These are phyloP conservation scores for Apodospora peruviana DNA, from an alignment of 495 filamentous ascomycete species.

Conservation along the genomic window DNA sequence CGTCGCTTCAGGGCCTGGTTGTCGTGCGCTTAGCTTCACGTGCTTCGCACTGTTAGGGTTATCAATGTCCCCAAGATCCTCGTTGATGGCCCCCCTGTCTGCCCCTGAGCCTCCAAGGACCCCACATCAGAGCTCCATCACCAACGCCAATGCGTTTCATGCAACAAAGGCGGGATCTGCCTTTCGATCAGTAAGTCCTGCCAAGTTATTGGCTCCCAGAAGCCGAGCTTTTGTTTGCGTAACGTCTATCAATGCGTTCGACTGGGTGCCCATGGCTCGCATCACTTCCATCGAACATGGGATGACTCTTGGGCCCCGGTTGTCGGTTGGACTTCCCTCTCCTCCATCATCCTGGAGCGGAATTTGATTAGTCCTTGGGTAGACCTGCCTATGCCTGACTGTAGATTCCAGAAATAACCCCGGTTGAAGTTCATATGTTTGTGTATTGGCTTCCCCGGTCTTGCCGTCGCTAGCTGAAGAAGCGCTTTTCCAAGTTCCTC, in stretches of 20 bases:
- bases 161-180: background rate
- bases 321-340: background rate
- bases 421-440: too few relatives aligned
- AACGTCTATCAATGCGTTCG: background rate
- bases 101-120: background rate
- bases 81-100: background rate
- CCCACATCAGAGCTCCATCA: background rate
- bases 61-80: background rate
- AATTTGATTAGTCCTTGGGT: background rate
- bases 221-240: background rate
- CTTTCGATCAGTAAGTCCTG: background rate
- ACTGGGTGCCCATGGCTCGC: conserved; percentile 1
- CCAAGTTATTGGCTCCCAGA: background rate
- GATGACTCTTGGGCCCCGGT: background rate
- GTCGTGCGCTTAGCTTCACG: background rate
- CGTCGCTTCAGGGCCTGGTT: background rate
- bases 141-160: background rate
- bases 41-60: background rate
- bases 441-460: too few relatives aligned
- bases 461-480: too few relatives aligned
- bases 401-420: too few relatives aligned
- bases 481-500: too few relatives aligned
- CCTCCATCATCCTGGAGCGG: background rate
- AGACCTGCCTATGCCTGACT: too few relatives aligned
- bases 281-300: conserved; percentile 1